Conservation (phyloP, 2,329 filamentous ascomycete species). For the Gliomastix tumulicola region DNA sequence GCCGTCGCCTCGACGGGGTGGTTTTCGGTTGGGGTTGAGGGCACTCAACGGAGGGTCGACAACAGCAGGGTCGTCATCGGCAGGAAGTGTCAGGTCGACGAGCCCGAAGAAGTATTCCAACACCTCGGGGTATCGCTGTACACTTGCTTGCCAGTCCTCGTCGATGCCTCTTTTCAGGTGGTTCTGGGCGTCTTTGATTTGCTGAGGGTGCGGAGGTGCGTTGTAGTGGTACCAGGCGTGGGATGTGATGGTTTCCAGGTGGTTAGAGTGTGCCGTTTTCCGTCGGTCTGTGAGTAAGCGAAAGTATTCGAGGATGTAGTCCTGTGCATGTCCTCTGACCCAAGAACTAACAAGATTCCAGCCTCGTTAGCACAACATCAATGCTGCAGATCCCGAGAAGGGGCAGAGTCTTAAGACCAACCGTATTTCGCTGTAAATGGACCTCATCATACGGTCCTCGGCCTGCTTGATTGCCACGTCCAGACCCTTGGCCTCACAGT, state of each 20-base stretch:
- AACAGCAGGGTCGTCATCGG: constrained; percentile 52
- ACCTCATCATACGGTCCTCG: constrained; percentile 56
- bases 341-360: too few relatives aligned
- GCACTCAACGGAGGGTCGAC: constrained; percentile 54
- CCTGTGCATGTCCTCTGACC: constrained; percentile 59
- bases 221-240: constrained; percentile 53
- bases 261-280: constrained; percentile 46
- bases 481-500: constrained; percentile 60
- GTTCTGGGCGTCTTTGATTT: constrained; percentile 58
- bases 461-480: constrained; percentile 57
- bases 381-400: too few relatives aligned
- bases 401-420: constrained; percentile 23
- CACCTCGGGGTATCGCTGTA: constrained; percentile 74
- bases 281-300: constrained; percentile 53
- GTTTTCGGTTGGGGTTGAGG: constrained; percentile 40
- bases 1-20: too few relatives aligned
- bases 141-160: constrained; percentile 70
- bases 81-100: constrained; percentile 58
- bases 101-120: constrained; percentile 73
- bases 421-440: constrained; percentile 57
- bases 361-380: too few relatives aligned
- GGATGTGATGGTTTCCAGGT: constrained; percentile 48
- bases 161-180: constrained; percentile 68
- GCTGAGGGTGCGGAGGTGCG: constrained; percentile 48
- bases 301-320: constrained; percentile 63